These are phyloP conservation scores for Starmera pachycereana DNA, from an alignment of 805 yeast genomes.

Conservation along the genomic window DNA sequence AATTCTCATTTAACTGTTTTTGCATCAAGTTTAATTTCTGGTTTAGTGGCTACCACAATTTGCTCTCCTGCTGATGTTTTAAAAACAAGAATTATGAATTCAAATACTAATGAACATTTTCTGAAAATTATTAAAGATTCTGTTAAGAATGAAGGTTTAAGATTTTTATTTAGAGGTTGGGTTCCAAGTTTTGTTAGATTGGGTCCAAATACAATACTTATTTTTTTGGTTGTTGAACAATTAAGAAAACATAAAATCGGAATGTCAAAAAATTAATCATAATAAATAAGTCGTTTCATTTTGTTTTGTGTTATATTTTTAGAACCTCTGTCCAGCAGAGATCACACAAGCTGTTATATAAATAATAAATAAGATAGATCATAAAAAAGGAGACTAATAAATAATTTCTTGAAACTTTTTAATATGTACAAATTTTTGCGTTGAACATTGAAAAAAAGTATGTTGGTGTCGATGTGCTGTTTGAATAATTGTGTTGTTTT, in stretches of 20 bases:
- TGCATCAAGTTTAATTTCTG: constrained; percentile 69
- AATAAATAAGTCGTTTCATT: constrained; percentile 1
- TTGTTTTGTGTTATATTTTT: no score
- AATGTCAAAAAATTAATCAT: constrained; percentile 20
- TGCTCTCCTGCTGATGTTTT: constrained; percentile 91
- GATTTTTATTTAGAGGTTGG: constrained; percentile 88
- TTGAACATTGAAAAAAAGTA: no score
- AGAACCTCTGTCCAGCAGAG: not conserved
- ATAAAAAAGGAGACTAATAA: not conserved
- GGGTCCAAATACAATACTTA: constrained; percentile 73
- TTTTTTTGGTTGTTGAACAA: constrained; percentile 60
- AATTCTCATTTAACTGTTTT: constrained; percentile 63
- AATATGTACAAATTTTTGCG: no score
- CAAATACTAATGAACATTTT: constrained; percentile 35
- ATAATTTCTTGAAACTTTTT: no score
- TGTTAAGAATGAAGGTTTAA: constrained; percentile 57
- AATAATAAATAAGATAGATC: not conserved
- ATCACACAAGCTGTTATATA: not conserved
- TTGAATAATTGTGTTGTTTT: not conserved
- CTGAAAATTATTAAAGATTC: constrained; percentile 41
- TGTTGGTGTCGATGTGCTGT: no score
- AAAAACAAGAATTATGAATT: constrained; percentile 81
- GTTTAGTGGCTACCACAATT: constrained; percentile 81
- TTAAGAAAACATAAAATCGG: constrained; percentile 45
- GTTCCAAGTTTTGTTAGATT: constrained; percentile 75